Percentiles rank a stretch among this genome's conserved stretches.
Evolutionary conservation across 495 filamentous ascomycete genomes (phyloP).

Genomic region (Lepraria neglecta): DNA sequence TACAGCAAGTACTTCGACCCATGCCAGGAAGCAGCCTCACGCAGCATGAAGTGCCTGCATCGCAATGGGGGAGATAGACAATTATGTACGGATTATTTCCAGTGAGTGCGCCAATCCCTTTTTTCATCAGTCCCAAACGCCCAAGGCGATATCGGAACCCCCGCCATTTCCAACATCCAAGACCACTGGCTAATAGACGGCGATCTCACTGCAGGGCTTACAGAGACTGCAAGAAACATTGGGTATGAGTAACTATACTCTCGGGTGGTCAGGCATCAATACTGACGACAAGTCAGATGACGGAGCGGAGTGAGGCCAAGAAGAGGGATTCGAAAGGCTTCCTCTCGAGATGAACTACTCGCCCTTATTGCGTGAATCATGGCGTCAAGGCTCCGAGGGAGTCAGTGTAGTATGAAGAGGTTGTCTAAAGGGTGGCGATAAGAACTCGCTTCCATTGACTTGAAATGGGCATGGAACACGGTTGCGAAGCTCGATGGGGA

Average conservation of each 20-base stretch:
- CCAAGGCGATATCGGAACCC: slow-evolving; percentile 13
- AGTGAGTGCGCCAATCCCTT: slow-evolving; percentile 49
- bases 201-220: slow-evolving; percentile 58
- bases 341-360: slow-evolving; percentile 6
- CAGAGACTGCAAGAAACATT: slow-evolving; percentile 88
- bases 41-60: slow-evolving; percentile 77
- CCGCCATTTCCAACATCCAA: not conserved
- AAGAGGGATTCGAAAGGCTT: slow-evolving; percentile 26
- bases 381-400: not conserved
- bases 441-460: slow-evolving; percentile 9
- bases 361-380: not conserved
- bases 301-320: slow-evolving; percentile 47
- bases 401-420: not conserved
- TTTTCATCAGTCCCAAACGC: slow-evolving; percentile 6
- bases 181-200: slow-evolving; percentile 10
- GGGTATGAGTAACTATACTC: slow-evolving; percentile 47
- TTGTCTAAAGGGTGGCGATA: not conserved
- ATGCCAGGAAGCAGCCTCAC: slow-evolving; percentile 86
- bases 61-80: slow-evolving; percentile 76
- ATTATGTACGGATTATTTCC: slow-evolving; percentile 92
- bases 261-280: not conserved
- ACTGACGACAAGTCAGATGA: slow-evolving; percentile 35
- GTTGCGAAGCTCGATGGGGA: not conserved
- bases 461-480: slow-evolving; percentile 14
- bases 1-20: slow-evolving; percentile 86